Base-by-base conservation (phyloP, 331 rosid species). In the Acacia concinna region DNA sequence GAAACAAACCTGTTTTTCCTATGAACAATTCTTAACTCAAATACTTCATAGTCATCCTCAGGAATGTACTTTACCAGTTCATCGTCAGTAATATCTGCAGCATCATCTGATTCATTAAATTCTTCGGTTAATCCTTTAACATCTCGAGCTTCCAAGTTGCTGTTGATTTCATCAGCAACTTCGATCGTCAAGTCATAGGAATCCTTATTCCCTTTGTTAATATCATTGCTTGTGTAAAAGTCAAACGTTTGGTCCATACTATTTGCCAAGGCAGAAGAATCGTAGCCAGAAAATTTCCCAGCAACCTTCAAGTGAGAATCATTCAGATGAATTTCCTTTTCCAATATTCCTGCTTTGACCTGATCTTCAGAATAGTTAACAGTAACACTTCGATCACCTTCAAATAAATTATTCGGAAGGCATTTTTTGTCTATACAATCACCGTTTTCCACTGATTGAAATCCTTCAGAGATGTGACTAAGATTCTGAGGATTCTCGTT, bases 1-100 rank as follows among this genome's bases (percentile, higher is more conserved):
- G 51, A 68, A 86, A 57, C 86, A 65, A 85, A 96, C 99, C 99
- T 96, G 93, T 96, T 96, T 75, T 91, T 96, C 69, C 99, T 88
- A 83, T 96, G 99, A 85, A 96, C 65, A 69, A 96, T 87, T 89
- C 97, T 89, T n/a, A 96, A 87, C 52, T 96, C 90, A 65, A 93
- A 93, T 40, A 93, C 93, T 88, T 96, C 99, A 63, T 81, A 86
- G 51, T 93, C 97, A 40, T 93, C 93, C 30, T 87, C 86, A 12
- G 77, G 85, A 59, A 67, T 84, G 79, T 78, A 85, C 83, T 88
- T 85, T 12, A 75, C 70, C 75, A 91, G 78, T 66, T 95, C 98
- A 66, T 89, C 90, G 37, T 82, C 89, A 71, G 87, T 84, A 67
- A 28, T 64, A 41, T 75, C 88, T 47, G 82, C 86, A 60, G 75